Evolutionary conservation across 2,329 filamentous ascomycete species (phyloP).

Genomic region (Fusarium hainanense): DNA sequence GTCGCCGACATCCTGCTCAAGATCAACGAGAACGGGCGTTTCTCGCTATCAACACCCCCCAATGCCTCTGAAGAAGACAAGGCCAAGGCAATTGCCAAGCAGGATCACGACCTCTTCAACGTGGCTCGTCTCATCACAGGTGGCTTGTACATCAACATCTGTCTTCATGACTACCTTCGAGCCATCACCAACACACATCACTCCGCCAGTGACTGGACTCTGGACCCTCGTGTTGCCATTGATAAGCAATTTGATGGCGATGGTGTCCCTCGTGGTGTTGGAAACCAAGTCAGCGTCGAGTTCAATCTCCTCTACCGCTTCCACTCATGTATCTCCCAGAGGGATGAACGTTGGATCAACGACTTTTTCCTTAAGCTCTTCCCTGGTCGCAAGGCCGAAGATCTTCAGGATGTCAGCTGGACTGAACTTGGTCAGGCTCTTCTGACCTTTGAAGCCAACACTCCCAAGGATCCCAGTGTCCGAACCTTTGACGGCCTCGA

Average conservation of each 20-base stretch:
- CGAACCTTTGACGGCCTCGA: constrained; percentile 62
- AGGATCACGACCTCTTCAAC: constrained; percentile 66
- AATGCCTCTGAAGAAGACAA: constrained; percentile 42
- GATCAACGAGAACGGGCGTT: constrained; percentile 76
- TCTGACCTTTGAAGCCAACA: constrained; percentile 30
- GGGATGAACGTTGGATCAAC: constrained; percentile 72
- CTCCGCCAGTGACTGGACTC: constrained; percentile 68
- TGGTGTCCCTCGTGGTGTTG: constrained; percentile 65
- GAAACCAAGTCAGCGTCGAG: constrained; percentile 75
- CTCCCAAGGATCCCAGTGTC: constrained; percentile 54
- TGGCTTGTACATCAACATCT: constrained; percentile 68
- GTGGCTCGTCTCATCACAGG: constrained; percentile 58
- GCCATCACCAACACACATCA: constrained; percentile 70
- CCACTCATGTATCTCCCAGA: constrained; percentile 69
- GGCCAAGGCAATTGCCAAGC: constrained; percentile 53
- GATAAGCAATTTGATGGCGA: constrained; percentile 56
- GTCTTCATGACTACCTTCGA: constrained; percentile 68
- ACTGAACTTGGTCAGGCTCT: constrained; percentile 39
- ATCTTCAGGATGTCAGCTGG: constrained; percentile 52
- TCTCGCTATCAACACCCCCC: constrained; percentile 46
- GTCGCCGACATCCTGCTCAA: constrained; percentile 69
- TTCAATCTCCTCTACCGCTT: constrained; percentile 76
- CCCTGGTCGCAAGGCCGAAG: constrained; percentile 48
- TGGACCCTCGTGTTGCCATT: constrained; percentile 72
- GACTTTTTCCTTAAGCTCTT: constrained; percentile 56